A percentile compares a stretch with the other conserved stretches of the same genome.
Conservation (phyloP, 2,329 filamentous ascomycete genomes). For the Trichoderma sp. region DNA sequence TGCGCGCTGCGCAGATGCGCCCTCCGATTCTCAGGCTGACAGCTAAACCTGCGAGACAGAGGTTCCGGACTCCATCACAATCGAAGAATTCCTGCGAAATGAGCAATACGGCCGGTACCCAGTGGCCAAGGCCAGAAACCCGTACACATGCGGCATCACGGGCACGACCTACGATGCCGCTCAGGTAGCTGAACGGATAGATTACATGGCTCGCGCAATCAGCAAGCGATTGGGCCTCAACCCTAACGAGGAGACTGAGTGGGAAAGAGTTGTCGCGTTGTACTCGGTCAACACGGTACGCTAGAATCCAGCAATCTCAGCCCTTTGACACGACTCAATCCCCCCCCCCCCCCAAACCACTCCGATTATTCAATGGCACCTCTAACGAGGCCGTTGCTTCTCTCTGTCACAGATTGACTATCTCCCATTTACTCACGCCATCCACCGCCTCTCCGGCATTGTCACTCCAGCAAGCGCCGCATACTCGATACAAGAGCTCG, state of each 20-base stretch:
- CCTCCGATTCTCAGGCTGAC: background rate
- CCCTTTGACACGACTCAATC: background rate
- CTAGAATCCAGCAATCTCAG: background rate
- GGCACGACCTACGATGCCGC: slow-evolving; percentile 63
- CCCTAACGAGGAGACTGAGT: slow-evolving; percentile 69
- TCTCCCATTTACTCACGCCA: slow-evolving; percentile 68
- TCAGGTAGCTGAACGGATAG: slow-evolving; percentile 64
- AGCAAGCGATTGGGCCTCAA: slow-evolving; percentile 69
- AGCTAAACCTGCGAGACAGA: slow-evolving; percentile 35
- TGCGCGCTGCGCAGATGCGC: background rate
- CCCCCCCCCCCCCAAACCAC: background rate
- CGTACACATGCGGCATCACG: slow-evolving; percentile 74
- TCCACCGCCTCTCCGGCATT: slow-evolving; percentile 72
- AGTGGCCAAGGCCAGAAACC: slow-evolving; percentile 60
- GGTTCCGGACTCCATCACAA: slow-evolving; percentile 69
- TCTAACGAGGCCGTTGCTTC: background rate
- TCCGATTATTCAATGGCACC: background rate
- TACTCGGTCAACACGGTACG: slow-evolving; percentile 79
- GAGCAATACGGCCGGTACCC: slow-evolving; percentile 68
- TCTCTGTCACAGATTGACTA: slow-evolving; percentile 62
- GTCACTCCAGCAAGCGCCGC: slow-evolving; percentile 73
- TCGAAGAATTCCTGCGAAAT: slow-evolving; percentile 74
- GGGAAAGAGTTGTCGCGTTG: slow-evolving; percentile 75
- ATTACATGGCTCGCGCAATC: slow-evolving; percentile 65
- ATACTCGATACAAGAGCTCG: slow-evolving; percentile 67